A percentile compares a stretch with the other conserved stretches of the same genome.
Evolutionary conservation across 352 stramenopile genomes (phyloP).

Genomic region (Globisporangium acanthophoron): DNA sequence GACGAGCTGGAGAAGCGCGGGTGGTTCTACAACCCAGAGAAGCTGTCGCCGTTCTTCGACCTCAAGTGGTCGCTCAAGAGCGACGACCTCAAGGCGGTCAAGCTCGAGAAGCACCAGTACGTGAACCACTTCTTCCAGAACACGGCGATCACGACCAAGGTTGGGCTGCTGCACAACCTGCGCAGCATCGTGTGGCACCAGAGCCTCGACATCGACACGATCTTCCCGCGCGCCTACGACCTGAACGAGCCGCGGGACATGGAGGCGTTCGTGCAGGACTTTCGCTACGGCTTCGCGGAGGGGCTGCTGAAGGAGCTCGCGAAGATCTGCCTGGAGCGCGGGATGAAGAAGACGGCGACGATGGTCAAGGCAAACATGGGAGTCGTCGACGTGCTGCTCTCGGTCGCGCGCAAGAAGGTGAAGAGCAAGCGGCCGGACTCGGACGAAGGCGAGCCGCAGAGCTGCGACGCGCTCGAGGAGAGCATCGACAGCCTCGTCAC

Average conservation of each 20-base stretch:
- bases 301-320: constrained; percentile 75
- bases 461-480: constrained; percentile 42
- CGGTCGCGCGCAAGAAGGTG: constrained; percentile 54
- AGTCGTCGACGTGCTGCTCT: constrained; percentile 50
- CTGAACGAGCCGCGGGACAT: constrained; percentile 81
- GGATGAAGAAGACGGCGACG: background rate
- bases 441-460: background rate
- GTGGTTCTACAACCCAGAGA: constrained; percentile 87
- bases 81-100: constrained; percentile 72
- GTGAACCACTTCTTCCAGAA: constrained; percentile 92
- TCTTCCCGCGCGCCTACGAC: constrained; percentile 90
- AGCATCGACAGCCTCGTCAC: constrained; percentile 39
- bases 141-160: constrained; percentile 90
- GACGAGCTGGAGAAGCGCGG: constrained; percentile 84
- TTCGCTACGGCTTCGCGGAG: constrained; percentile 78
- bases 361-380: constrained; percentile 38
- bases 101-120: constrained; percentile 82
- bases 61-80: constrained; percentile 91
- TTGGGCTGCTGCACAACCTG: constrained; percentile 84
- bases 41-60: constrained; percentile 84
- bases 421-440: constrained; percentile 29
- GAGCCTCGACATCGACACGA: constrained; percentile 64
- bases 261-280: constrained; percentile 89
- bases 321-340: constrained; percentile 17
- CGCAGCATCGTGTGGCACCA: constrained; percentile 76